These are phyloP conservation scores for Solanum tacnaense DNA, from an alignment of 257 asterid genomes.

Conservation along the genomic window DNA sequence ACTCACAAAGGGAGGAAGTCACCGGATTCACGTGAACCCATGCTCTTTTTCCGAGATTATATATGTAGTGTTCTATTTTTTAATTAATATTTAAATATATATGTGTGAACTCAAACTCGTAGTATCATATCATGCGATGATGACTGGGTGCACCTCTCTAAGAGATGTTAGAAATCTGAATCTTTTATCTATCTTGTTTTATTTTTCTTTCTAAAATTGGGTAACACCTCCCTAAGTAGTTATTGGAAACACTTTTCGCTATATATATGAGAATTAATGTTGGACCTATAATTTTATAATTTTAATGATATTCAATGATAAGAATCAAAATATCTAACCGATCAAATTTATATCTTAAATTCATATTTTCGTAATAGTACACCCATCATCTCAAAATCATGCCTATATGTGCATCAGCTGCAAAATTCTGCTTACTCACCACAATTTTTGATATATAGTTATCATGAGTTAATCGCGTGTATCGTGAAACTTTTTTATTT, in stretches of 20 bases:
- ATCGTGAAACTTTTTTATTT: neutral
- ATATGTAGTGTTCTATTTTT: no score
- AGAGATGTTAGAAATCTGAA: neutral
- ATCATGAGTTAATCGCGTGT: neutral
- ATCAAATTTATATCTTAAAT: neutral
- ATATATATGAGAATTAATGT: neutral
- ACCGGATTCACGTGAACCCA: neutral
- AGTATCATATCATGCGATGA: neutral
- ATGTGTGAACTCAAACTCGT: neutral
- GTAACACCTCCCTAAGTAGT: neutral
- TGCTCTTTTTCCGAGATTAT: no score
- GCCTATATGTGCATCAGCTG: no score
- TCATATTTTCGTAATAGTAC: accelerated
- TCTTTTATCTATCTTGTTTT: no score
- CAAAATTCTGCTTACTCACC: no score
- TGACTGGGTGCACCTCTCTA: neutral
- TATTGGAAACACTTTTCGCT: no score
- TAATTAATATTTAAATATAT: no score
- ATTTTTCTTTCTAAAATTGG: neutral
- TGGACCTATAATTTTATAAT: neutral
- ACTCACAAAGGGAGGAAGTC: neutral
- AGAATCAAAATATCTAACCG: neutral
- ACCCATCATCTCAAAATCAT: neutral
- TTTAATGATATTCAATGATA: neutral
- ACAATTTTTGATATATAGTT: neutral